Evolutionary conservation across 805 yeast species (phyloP).

Genomic region (Lipomyces spencermartinsiae): DNA sequence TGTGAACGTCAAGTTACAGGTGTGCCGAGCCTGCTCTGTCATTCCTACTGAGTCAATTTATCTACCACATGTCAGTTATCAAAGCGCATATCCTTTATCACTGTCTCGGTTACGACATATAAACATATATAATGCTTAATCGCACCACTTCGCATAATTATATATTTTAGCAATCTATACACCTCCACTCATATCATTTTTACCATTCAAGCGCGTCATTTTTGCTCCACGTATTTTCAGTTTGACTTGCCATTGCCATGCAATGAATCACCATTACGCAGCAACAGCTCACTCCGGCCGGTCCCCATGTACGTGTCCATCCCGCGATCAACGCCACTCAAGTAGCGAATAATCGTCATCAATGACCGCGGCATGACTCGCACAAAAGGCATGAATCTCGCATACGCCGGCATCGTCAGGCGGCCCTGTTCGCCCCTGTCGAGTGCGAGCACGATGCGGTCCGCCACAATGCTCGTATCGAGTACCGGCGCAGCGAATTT

Average conservation of each 20-base stretch:
- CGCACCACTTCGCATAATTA: background rate
- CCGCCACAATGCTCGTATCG: constrained; percentile 71
- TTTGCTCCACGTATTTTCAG: background rate
- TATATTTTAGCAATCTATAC: background rate
- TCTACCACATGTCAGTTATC: too few species aligned
- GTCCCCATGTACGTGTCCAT: constrained; percentile 26
- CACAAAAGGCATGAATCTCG: constrained; percentile 72
- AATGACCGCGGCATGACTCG: constrained; percentile 77
- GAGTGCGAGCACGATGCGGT: constrained; percentile 60
- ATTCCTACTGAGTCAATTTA: too few species aligned
- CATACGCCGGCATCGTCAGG: constrained; percentile 76
- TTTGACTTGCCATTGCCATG: background rate
- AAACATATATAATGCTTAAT: too few species aligned
- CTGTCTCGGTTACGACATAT: too few species aligned
- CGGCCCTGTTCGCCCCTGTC: constrained; percentile 70
- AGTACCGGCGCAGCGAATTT: constrained; percentile 79
- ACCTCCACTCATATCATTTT: background rate
- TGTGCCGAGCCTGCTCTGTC: too few species aligned
- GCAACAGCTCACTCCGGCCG: background rate
- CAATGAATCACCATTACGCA: background rate
- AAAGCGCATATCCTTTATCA: too few species aligned
- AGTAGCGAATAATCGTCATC: constrained; percentile 56
- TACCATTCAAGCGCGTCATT: background rate
- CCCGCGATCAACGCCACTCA: constrained; percentile 69
- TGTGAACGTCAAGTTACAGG: too few species aligned